phyloP scores from a whole-genome alignment of 2,329 filamentous ascomycete genomes.

The Dothideomycetes sp. region DNA sequence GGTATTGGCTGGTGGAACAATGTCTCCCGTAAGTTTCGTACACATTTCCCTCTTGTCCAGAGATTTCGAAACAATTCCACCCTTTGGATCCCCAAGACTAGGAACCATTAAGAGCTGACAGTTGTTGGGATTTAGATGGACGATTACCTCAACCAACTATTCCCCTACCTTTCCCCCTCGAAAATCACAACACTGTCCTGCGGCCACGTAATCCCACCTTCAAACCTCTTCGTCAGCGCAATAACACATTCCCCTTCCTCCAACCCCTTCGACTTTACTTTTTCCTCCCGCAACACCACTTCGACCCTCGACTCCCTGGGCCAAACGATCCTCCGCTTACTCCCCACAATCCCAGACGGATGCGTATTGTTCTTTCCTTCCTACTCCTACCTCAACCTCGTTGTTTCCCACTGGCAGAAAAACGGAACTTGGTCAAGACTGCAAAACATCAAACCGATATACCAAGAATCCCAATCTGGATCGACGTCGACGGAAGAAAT shows the following conservation, averaged over 20 bases:
- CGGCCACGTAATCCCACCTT: slow-evolving; percentile 80
- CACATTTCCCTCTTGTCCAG: slow-evolving; percentile 6
- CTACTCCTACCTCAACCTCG: slow-evolving; percentile 78
- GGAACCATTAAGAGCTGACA: too few relatives aligned
- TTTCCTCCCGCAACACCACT: slow-evolving; percentile 61
- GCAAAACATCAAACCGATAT: slow-evolving; percentile 46
- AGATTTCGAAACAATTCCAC: too few relatives aligned
- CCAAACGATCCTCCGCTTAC: slow-evolving; percentile 60
- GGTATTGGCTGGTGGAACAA: slow-evolving; percentile 87
- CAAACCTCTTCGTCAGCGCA: slow-evolving; percentile 71
- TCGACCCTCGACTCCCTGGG: slow-evolving; percentile 64
- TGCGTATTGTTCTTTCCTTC: slow-evolving; percentile 94
- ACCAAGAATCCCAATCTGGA: slow-evolving; percentile 33
- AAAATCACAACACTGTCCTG: slow-evolving; percentile 78
- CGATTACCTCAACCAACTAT: slow-evolving; percentile 79
- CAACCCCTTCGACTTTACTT: slow-evolving; percentile 74
- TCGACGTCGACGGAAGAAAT: slow-evolving; percentile 55
- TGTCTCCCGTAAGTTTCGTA: slow-evolving; percentile 64
- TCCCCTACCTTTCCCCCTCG: slow-evolving; percentile 57
- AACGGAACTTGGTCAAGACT: slow-evolving; percentile 48
- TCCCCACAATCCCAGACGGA: slow-evolving; percentile 70
- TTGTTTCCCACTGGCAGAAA: slow-evolving; percentile 39
- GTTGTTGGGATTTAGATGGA: too few relatives aligned
- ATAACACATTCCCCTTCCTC: slow-evolving; percentile 45
- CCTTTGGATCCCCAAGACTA: too few relatives aligned